phyloP scores from a whole-genome alignment of 1,139 yeast species.

The Magnusiomyces tetraspermus region DNA sequence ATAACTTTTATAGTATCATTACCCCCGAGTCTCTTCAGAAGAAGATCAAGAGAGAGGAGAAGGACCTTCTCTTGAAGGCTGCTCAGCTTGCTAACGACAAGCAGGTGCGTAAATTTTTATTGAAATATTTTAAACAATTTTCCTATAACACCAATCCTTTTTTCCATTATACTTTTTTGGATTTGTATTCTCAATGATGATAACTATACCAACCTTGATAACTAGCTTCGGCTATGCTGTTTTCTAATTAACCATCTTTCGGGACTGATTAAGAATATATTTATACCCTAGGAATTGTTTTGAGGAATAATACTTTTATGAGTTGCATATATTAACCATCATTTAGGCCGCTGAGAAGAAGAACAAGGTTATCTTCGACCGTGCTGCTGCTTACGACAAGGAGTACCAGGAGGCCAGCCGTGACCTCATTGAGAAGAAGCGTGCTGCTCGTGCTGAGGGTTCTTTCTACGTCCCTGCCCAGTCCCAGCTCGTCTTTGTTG shows the following conservation, averaged over 20 bases:
- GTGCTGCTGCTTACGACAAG: constrained; percentile 97
- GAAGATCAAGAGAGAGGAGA: constrained; percentile 69
- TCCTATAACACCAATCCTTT: neutral
- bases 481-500: constrained; percentile 90
- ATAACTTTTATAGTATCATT: constrained; percentile 24
- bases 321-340: too few relatives aligned
- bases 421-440: constrained; percentile 83
- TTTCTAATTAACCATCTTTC: constrained; percentile 98
- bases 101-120: constrained; percentile 51
- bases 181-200: constrained; percentile 15
- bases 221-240: constrained; percentile 61
- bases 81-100: constrained; percentile 86
- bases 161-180: neutral
- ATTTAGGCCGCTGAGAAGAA: constrained; percentile 32
- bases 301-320: too few relatives aligned
- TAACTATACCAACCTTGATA: constrained; percentile 20
- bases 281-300: neutral
- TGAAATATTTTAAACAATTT: neutral
- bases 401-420: constrained; percentile 96
- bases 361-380: constrained; percentile 91
- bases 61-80: constrained; percentile 61
- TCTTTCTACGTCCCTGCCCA: constrained; percentile 80
- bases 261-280: constrained; percentile 61
- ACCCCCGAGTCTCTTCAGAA: constrained; percentile 93
- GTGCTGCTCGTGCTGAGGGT: constrained; percentile 95